Base-by-base conservation (phyloP, 1,284 basidiomycete genomes). In the Macrocystidia cucumis region DNA sequence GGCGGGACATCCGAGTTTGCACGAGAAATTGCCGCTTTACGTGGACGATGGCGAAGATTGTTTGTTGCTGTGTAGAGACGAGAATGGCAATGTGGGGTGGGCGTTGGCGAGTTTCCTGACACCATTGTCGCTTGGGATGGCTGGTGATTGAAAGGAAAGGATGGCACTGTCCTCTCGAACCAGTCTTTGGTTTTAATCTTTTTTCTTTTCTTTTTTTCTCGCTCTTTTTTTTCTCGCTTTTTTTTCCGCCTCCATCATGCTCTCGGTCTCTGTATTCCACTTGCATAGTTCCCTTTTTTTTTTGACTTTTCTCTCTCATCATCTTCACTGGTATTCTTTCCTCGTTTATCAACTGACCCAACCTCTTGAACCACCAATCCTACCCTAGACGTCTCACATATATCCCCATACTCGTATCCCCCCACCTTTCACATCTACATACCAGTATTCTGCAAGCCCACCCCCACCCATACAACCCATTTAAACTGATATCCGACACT, bases 21-120 rank as follows among this genome's bases (percentile, higher is more conserved):
- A 84, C 47, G 64, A 67, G 2, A 73, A 80, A 44, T 57, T 88
- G 27, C 85, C 85, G 4, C 51, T 88, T 38, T 75, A 77, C 48
- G 77, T 87, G 20, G 83, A 86, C 45, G 82, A 86, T 34, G 82
- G 84, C 6, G 84, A 84, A 45, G 85, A 88, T 45, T 86, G 82
- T 56, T 57, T 89, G 44, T 58, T 88, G 35, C 65, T 87, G 13
- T 69, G 67, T 41, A 51, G 79, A 32, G 71, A 77, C 50, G 55
- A 54, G 24, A 37, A 47, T 4, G 69, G 73, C 5, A 61, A 69
- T 5, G 64, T 85, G n/a, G 84, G 84, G 0, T 87, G 85, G 82
- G 77, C 76, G 1, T 54, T 88, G 40, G 84, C 85, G 20, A 87
- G 84, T 54, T 88, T 86, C 55, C 56, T 88, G 50, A 63, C 79